Conservation (phyloP, 2,329 filamentous ascomycete genomes). For the Paecilomyces sp. region DNA sequence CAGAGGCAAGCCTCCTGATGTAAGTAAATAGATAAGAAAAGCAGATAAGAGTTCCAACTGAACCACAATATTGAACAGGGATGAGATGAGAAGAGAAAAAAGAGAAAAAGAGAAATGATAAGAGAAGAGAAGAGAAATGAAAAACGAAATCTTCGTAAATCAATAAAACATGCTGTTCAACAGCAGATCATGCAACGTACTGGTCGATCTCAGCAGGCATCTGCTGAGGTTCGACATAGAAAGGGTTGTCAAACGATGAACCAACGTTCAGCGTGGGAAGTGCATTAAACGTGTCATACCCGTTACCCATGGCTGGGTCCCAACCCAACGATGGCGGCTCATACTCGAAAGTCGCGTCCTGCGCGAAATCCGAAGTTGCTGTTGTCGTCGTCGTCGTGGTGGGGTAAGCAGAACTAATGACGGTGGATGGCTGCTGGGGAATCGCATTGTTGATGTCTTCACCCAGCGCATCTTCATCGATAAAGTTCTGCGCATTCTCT, state of each 20-base stretch:
- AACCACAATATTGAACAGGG: neutral
- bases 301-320: conserved; percentile 19
- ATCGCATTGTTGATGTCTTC: conserved; percentile 12
- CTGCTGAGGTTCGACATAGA: conserved; percentile 25
- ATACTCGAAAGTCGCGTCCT: conserved; percentile 11
- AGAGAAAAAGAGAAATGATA: conserved; percentile 1
- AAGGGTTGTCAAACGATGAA: conserved; percentile 22
- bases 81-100: neutral
- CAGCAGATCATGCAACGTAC: conserved; percentile 28
- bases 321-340: conserved; percentile 14
- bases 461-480: conserved; percentile 16
- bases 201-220: conserved; percentile 26
- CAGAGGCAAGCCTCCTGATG: neutral
- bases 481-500: conserved; percentile 22
- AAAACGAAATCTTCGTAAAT: conserved; percentile 5
- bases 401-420: neutral
- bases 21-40: neutral
- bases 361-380: conserved; percentile 4
- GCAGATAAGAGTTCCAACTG: conserved; percentile 1
- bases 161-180: conserved; percentile 14
- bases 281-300: conserved; percentile 21
- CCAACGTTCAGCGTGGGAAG: conserved; percentile 22
- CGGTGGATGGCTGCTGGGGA: neutral
- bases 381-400: neutral
- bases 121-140: conserved; percentile 6